Base-by-base conservation (phyloP, 2,329 filamentous ascomycete genomes). In the Botrytis paeoniae region DNA sequence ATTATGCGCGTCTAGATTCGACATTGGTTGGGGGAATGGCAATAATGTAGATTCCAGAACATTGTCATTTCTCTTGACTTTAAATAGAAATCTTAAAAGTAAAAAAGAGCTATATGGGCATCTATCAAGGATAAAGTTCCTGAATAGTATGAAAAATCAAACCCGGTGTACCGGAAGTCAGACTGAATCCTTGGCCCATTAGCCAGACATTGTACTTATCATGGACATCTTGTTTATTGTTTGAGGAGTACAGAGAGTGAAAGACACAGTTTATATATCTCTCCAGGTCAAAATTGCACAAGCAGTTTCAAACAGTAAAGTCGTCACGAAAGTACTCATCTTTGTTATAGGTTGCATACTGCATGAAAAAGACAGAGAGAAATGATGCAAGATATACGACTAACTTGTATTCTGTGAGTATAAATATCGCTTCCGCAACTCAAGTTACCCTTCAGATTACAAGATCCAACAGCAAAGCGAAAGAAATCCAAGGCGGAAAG, bases 281-380 rank as follows among this genome's bases (percentile, higher is more conserved):
- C 5, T 16, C 5, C 12, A 6, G 1, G 1, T 54, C 0, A 16
- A 16, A 14, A 54, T 7, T 3, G 5, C 7, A 14, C 1, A 54
- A 3, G 22, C 4, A 14, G 12, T 7, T 14, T 7, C 4, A 3
- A 29, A 16, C 0, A 16, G 25, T 0, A 8, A 29, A 54, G 12
- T n/a, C 3, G 8, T 3, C 7, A 54, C 22, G 4, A 25, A 51
- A 51, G 1, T 14, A 25, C 10, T 25, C 5, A 12, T 51, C 12
- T 29, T n/a, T 16, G 1, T 7, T 7, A 5, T 16, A n/a, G 1
- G 14, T 3, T 16, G 25, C 51, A 6, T n/a, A n/a, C 51, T 54
- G 3, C 16, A 14, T 3, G 25, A n/a, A n/a, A n/a, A n/a, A n/a
- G n/a, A n/a, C n/a, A 2, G 48, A 54, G 51, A 54, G 12, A 16